Evolutionary conservation across 2,329 filamentous ascomycete genomes (phyloP).

Genomic region (Tetracladium maxilliforme): DNA sequence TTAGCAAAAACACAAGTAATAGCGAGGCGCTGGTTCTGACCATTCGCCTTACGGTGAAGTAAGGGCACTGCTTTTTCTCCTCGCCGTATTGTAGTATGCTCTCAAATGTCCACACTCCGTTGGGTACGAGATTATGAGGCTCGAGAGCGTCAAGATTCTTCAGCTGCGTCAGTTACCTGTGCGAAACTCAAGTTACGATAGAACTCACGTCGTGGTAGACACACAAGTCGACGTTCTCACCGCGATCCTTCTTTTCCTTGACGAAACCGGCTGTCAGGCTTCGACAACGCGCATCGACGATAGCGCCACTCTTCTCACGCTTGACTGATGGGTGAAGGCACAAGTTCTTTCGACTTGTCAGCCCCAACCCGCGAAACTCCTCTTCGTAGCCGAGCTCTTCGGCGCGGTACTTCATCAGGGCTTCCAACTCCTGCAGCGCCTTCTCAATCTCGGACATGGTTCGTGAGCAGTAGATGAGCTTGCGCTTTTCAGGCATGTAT

Average conservation of each 20-base stretch:
- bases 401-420: constrained; percentile 86
- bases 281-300: constrained; percentile 92
- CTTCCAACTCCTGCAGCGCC: constrained; percentile 79
- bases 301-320: constrained; percentile 82
- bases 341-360: constrained; percentile 94
- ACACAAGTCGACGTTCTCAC: constrained; percentile 88
- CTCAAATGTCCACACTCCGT: constrained; percentile 92
- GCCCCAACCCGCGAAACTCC: constrained; percentile 80
- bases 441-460: constrained; percentile 99
- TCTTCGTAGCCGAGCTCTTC: constrained; percentile 82
- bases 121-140: constrained; percentile 84
- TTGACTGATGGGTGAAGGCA: constrained; percentile 95
- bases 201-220: constrained; percentile 74
- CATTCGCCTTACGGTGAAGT: constrained; percentile 93
- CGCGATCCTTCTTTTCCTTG: constrained; percentile 91
- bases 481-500: constrained; percentile 81
- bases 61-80: constrained; percentile 91
- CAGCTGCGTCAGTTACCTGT: constrained; percentile 9
- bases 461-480: constrained; percentile 95
- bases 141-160: constrained; percentile 89
- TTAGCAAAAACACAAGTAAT: too few relatives aligned
- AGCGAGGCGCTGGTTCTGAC: too few relatives aligned
- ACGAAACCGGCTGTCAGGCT: constrained; percentile 94
- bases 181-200: neutral
- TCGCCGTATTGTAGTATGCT: constrained; percentile 81